phyloP scores from a whole-genome alignment of 2,329 filamentous ascomycete species.

The Ilyonectria destructans region DNA sequence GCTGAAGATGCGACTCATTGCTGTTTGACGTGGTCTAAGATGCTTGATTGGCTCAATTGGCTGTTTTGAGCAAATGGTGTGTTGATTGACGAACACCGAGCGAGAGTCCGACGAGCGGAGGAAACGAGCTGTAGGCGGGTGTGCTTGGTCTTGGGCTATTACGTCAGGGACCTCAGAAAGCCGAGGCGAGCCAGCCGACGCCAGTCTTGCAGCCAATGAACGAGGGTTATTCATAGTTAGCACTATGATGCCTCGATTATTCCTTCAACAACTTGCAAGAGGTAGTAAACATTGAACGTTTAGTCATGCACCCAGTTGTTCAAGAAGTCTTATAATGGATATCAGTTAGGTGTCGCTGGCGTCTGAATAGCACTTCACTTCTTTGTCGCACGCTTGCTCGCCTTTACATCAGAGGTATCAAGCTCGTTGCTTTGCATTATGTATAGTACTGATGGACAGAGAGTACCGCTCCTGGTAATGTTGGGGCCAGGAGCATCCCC shows the following conservation, averaged over 20 bases:
- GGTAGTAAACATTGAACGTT: background rate
- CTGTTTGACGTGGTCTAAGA: background rate
- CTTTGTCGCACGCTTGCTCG: too few relatives aligned
- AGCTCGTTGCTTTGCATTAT: conserved; percentile 14
- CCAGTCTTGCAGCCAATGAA: conserved; percentile 41
- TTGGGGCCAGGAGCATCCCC: background rate
- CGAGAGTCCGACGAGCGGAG: background rate
- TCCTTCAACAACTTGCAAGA: background rate
- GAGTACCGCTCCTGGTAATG: background rate
- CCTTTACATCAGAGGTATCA: background rate
- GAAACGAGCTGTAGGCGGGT: conserved; percentile 19
- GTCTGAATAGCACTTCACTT: too few relatives aligned
- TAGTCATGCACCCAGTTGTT: background rate
- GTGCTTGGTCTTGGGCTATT: conserved; percentile 7
- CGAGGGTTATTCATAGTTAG: conserved; percentile 27
- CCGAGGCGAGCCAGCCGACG: conserved; percentile 12
- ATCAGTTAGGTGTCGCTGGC: too few relatives aligned
- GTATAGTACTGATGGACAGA: background rate
- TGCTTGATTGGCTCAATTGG: conserved; percentile 1
- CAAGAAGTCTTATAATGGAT: too few relatives aligned
- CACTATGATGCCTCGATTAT: background rate
- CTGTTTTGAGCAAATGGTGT: background rate
- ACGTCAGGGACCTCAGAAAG: conserved; percentile 41
- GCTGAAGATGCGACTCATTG: conserved; percentile 46
- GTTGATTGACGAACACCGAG: background rate